These are phyloP conservation scores for Zasmidium cellare DNA, from an alignment of 2,329 filamentous ascomycete species.

Conservation along the genomic window DNA sequence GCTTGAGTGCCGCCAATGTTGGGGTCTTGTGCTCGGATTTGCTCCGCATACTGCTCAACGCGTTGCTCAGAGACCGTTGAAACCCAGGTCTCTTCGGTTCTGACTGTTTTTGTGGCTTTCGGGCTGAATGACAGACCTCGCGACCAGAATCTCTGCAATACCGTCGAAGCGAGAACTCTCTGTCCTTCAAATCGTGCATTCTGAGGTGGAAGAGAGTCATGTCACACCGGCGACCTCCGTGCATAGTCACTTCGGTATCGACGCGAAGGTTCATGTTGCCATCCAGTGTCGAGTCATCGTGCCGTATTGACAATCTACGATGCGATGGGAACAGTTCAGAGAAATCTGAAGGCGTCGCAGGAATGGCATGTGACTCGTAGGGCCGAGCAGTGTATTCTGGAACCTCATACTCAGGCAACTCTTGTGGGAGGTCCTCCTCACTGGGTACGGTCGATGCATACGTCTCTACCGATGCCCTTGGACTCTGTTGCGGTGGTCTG, in stretches of 20 bases:
- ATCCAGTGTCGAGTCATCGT: slow-evolving; percentile 86
- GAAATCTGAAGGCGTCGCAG: slow-evolving; percentile 81
- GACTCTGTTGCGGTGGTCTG: slow-evolving; percentile 35
- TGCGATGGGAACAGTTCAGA: slow-evolving; percentile 82
- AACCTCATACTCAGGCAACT: slow-evolving; percentile 54
- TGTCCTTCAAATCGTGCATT: slow-evolving; percentile 84
- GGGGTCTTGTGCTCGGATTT: slow-evolving; percentile 53
- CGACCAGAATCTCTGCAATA: slow-evolving; percentile 92
- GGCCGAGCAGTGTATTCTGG: slow-evolving; percentile 63
- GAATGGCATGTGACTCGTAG: slow-evolving; percentile 52
- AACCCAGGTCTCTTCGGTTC: slow-evolving; percentile 49
- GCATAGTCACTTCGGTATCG: slow-evolving; percentile 68
- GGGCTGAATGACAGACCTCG: slow-evolving; percentile 83
- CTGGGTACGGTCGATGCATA: slow-evolving; percentile 74
- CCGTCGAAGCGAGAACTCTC: slow-evolving; percentile 85
- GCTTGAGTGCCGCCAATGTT: slow-evolving; percentile 47
- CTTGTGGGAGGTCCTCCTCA: slow-evolving; percentile 55
- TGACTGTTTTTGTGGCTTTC: slow-evolving; percentile 63
- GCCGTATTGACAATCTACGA: slow-evolving; percentile 76
- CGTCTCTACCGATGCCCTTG: slow-evolving; percentile 69
- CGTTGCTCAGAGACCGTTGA: slow-evolving; percentile 61
- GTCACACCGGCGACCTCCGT: slow-evolving; percentile 55
- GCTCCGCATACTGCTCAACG: slow-evolving; percentile 56
- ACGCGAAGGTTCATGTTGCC: slow-evolving; percentile 96
- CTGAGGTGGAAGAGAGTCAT: slow-evolving; percentile 87